Conservation (phyloP, 2,329 filamentous ascomycete species). For the Byssochlamys sp. region DNA sequence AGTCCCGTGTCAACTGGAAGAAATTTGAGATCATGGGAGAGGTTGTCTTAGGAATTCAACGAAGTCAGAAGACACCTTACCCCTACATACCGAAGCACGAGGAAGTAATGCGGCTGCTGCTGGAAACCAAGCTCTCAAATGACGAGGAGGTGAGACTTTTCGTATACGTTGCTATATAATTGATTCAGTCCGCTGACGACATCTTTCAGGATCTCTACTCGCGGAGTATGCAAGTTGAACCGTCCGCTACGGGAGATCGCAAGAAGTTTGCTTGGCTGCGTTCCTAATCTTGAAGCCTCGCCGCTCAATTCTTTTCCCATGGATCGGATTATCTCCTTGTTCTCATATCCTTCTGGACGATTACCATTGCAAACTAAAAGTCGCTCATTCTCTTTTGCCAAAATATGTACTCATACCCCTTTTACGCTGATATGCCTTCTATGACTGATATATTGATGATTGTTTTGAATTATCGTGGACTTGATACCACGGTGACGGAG, state of each 20-base stretch:
- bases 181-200: conserved; percentile 2
- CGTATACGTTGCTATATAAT: not conserved
- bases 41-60: conserved; percentile 79
- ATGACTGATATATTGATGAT: conserved; percentile 17
- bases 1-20: conserved; percentile 83
- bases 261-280: conserved; percentile 31
- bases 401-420: conserved; percentile 3
- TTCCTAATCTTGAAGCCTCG: not conserved
- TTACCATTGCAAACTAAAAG: not conserved
- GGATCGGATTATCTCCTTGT: not conserved
- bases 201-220: conserved; percentile 47
- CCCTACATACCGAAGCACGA: conserved; percentile 61
- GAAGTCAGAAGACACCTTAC: conserved; percentile 78
- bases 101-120: conserved; percentile 60
- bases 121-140: conserved; percentile 70
- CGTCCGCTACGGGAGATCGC: conserved; percentile 30
- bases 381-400: not conserved
- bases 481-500: not conserved
- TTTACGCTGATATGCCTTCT: conserved; percentile 17
- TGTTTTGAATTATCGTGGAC: not conserved
- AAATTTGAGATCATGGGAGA: conserved; percentile 96
- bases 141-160: conserved; percentile 69
- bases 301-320: not conserved
- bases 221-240: conserved; percentile 48
- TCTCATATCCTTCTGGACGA: not conserved